Conservation (phyloP, 2,329 filamentous ascomycete genomes). For the Hyphodiscus sp. region DNA sequence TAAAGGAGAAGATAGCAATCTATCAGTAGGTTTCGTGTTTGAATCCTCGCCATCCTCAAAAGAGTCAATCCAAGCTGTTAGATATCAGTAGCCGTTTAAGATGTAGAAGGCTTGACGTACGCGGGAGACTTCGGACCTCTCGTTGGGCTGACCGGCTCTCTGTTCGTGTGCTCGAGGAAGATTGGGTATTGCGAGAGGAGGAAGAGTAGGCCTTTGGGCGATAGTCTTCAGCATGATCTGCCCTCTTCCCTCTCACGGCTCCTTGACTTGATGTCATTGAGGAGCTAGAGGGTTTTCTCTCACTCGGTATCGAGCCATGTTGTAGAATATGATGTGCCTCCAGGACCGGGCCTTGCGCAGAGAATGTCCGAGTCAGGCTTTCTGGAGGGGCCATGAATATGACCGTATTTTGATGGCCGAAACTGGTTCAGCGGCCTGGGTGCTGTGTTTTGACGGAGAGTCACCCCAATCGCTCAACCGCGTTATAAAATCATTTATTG, state of each 20-base stretch:
- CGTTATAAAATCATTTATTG: neutral
- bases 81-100: conserved; percentile 8
- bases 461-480: neutral
- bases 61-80: conserved; percentile 30
- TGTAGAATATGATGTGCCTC: conserved; percentile 21
- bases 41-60: conserved; percentile 25
- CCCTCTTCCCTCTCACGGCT: conserved; percentile 17
- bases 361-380: conserved; percentile 9
- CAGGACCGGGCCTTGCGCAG: conserved; percentile 12
- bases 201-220: conserved; percentile 21
- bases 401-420: neutral
- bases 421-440: neutral
- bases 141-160: conserved; percentile 20
- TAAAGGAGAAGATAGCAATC: conserved; percentile 20
- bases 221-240: conserved; percentile 8
- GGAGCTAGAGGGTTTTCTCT: conserved; percentile 17
- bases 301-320: conserved; percentile 13
- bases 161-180: conserved; percentile 20
- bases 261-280: conserved; percentile 19
- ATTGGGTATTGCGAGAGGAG: conserved; percentile 23
- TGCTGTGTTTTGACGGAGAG: neutral
- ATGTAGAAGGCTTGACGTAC: conserved; percentile 16
- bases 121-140: conserved; percentile 25
- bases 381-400: conserved; percentile 13
- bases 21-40: conserved; percentile 13